Conservation (phyloP, 148 eudicot species). For the Rhododendron mucronatum region DNA sequence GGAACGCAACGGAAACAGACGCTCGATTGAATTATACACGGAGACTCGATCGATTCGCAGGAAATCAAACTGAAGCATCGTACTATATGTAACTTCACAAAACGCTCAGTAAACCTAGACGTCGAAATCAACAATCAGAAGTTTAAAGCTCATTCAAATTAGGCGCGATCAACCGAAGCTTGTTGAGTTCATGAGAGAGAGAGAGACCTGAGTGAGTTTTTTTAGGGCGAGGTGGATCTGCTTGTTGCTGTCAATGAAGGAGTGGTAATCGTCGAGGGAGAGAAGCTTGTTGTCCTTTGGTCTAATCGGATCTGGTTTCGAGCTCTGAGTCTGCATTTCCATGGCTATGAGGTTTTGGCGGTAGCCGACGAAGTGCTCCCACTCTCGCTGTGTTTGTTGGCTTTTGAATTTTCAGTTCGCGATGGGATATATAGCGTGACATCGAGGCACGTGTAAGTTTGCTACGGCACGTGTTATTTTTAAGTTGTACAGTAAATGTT, state of each 20-base stretch:
- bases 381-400: not conserved
- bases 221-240: slow-evolving; percentile 11
- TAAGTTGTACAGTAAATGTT: not conserved
- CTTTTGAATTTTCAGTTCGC: not conserved
- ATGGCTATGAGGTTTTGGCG: not conserved
- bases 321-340: not conserved
- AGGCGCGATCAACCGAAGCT: not conserved
- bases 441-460: not conserved
- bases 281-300: slow-evolving; percentile 4
- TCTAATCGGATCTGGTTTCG: not conserved
- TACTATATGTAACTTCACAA: not conserved
- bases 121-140: not conserved
- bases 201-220: slow-evolving; percentile 28
- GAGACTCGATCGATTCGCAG: not conserved
- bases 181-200: not conserved
- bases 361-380: not conserved
- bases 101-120: not conserved
- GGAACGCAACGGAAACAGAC: not conserved
- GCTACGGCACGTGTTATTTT: not conserved
- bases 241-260: slow-evolving; percentile 19
- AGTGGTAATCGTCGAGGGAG: slow-evolving; percentile 33
- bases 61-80: not conserved
- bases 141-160: not conserved
- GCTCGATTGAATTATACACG: not conserved
- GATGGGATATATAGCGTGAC: not conserved